phyloP scores from a whole-genome alignment of 2,329 filamentous ascomycete genomes.

The Pseudogymnoascus sp. region DNA sequence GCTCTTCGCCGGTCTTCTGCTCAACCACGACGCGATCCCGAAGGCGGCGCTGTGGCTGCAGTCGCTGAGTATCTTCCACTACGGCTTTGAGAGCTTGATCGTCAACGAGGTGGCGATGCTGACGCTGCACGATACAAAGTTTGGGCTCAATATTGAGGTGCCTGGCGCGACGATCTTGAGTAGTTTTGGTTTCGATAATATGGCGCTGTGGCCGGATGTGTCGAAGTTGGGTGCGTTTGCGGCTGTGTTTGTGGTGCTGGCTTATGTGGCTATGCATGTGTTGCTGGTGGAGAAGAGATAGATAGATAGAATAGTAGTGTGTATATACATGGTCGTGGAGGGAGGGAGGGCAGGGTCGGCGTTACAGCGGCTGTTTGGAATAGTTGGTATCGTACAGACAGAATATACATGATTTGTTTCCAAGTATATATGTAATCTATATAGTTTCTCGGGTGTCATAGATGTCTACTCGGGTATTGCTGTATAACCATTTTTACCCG shows the following conservation, averaged over 20 bases:
- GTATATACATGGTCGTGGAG: constrained; percentile 4
- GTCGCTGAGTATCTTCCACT: constrained; percentile 93
- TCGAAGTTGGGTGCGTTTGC: constrained; percentile 76
- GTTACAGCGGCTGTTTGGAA: background rate
- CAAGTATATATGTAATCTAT: background rate
- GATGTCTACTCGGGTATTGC: background rate
- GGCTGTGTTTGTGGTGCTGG: constrained; percentile 74
- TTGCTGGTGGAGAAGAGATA: constrained; percentile 83
- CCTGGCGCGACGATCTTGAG: constrained; percentile 90
- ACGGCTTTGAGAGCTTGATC: constrained; percentile 90
- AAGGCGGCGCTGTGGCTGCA: constrained; percentile 82
- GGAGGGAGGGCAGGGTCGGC: background rate
- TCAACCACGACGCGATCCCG: constrained; percentile 93
- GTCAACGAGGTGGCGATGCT: constrained; percentile 94
- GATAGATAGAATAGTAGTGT: constrained; percentile 33
- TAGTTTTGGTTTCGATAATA: constrained; percentile 88
- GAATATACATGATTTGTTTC: background rate
- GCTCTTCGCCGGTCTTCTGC: constrained; percentile 84
- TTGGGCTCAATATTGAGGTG: constrained; percentile 91
- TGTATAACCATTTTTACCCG: background rate
- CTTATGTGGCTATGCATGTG: constrained; percentile 89
- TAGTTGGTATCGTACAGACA: background rate
- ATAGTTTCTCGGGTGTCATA: background rate
- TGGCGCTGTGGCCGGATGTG: constrained; percentile 78
- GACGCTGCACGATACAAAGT: constrained; percentile 87